A percentile compares a stretch with the other conserved stretches of the same genome.
Conservation (phyloP, 176 grass and related monocot genomes). For the Pontederia crassipes region DNA sequence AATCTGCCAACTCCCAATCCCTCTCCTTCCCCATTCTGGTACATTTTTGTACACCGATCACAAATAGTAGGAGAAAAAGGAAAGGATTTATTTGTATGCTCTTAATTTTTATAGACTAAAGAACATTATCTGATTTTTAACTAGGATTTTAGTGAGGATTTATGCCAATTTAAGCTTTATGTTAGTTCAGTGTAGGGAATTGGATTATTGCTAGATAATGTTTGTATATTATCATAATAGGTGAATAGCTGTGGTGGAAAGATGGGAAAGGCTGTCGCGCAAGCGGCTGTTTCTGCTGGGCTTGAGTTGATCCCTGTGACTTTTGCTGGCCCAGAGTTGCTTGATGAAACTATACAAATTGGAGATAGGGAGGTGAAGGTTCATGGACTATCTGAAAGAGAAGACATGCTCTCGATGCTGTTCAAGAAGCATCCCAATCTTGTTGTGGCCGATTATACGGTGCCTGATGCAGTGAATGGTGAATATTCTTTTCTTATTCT, state of each 20-base stretch:
- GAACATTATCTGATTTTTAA: too few species aligned
- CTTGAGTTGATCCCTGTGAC: constrained; percentile 71
- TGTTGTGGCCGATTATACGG: constrained; percentile 76
- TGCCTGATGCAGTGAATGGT: constrained; percentile 72
- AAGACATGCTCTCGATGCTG: constrained; percentile 64
- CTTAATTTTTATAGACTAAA: too few species aligned
- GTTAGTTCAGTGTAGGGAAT: too few species aligned
- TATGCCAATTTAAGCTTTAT: too few species aligned
- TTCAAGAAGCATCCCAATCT: constrained; percentile 59
- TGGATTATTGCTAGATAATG: too few species aligned
- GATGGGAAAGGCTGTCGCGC: constrained; percentile 60
- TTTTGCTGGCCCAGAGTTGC: constrained; percentile 59
- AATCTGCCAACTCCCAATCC: too few species aligned
- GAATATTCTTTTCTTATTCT: constrained; percentile 23
- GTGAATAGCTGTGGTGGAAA: constrained; percentile 93
- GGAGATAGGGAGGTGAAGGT: constrained; percentile 40
- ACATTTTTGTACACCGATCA: too few species aligned
- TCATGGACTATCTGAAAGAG: constrained; percentile 58
- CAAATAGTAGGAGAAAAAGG: too few species aligned
- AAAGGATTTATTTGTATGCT: too few species aligned
- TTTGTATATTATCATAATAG: constrained; percentile 15
- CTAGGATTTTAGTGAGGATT: too few species aligned
- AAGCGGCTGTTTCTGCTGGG: constrained; percentile 48
- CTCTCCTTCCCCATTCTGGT: too few species aligned
- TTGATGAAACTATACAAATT: constrained; percentile 45